phyloP scores from a whole-genome alignment of 768 basidiomycete genomes.

The Strobilomyces dryophilus region DNA sequence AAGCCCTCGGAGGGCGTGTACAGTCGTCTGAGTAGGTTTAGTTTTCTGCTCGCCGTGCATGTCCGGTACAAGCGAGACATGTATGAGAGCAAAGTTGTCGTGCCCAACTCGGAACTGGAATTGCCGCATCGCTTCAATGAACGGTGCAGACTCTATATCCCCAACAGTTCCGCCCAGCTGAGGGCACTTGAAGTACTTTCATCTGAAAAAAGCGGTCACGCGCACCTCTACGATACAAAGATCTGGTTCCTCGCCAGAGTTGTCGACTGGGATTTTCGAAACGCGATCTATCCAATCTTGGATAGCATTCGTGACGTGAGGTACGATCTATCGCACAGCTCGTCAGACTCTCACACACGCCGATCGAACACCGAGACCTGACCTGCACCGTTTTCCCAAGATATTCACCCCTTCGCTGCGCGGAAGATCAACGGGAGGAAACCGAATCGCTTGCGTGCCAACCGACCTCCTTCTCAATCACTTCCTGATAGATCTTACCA shows the following conservation, averaged over 20 bases:
- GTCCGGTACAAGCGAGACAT: constrained; percentile 97
- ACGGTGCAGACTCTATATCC: constrained; percentile 97
- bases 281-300: constrained; percentile 99
- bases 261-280: constrained; percentile 90
- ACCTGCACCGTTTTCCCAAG: constrained; percentile 97
- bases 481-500: constrained; percentile 94
- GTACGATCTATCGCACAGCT: constrained; percentile 63
- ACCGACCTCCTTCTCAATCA: constrained; percentile 94
- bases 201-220: constrained; percentile 1
- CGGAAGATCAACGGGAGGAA: constrained; percentile 8
- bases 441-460: not conserved
- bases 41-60: constrained; percentile 99
- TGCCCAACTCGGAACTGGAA: constrained; percentile 98
- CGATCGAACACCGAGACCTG: constrained; percentile 10
- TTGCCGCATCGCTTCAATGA: constrained; percentile 98
- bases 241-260: constrained; percentile 89
- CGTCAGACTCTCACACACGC: constrained; percentile 5
- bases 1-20: constrained; percentile 87
- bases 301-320: constrained; percentile 93
- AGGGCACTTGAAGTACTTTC: constrained; percentile 1
- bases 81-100: constrained; percentile 94
- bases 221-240: constrained; percentile 95
- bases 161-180: constrained; percentile 98
- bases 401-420: constrained; percentile 78
- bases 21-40: constrained; percentile 96